Conservation (phyloP, 345 rosid species). For the Salix dunnii region DNA sequence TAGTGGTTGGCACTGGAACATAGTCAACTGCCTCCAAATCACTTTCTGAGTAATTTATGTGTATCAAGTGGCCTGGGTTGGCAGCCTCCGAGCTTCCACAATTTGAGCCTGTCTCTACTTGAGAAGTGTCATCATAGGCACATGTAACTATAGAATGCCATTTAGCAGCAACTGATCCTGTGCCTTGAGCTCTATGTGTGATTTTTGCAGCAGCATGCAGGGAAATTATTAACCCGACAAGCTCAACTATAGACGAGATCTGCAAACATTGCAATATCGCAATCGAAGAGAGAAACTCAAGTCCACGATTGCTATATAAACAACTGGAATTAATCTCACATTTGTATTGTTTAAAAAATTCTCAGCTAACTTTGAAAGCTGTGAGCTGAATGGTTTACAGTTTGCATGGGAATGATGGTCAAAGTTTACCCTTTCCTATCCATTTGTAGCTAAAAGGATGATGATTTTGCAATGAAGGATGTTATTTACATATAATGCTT, state of each 20-base stretch:
- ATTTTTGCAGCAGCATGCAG: slow-evolving; percentile 40
- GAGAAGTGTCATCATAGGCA: slow-evolving; percentile 3
- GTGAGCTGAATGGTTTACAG: neutral
- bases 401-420: neutral
- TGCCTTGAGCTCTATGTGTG: slow-evolving; percentile 35
- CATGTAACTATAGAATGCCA: slow-evolving; percentile 32
- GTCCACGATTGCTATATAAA: neutral
- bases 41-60: slow-evolving; percentile 19
- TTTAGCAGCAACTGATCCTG: slow-evolving; percentile 33
- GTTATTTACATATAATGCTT: neutral
- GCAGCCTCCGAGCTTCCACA: neutral
- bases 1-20: slow-evolving; percentile 17
- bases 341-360: neutral
- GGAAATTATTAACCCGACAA: slow-evolving; percentile 34
- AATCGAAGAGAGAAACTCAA: neutral
- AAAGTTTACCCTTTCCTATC: neutral
- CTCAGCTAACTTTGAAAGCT: neutral
- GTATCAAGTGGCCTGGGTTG: neutral
- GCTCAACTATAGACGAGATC: slow-evolving; percentile 34
- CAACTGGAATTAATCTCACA: neutral
- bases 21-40: slow-evolving; percentile 24
- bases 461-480: neutral
- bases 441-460: neutral
- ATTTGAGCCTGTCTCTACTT: neutral
- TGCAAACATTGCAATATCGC: slow-evolving; percentile 6